Evolutionary conservation across 2,329 filamentous ascomycete genomes (phyloP).

Genomic region (Claviceps lovelessii): DNA sequence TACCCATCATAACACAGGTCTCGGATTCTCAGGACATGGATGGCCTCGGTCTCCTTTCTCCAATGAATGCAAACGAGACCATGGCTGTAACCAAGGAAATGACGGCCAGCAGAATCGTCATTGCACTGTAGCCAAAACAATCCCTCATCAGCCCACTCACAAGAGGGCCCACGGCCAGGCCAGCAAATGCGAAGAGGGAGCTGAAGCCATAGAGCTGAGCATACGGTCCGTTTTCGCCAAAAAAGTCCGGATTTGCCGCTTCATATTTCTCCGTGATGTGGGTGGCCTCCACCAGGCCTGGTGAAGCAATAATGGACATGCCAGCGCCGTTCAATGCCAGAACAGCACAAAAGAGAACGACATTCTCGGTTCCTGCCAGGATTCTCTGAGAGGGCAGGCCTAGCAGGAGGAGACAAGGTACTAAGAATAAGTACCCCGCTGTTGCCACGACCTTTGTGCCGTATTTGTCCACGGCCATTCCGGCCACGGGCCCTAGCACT

Average conservation of each 20-base stretch:
- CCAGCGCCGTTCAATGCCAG: slow-evolving; percentile 1
- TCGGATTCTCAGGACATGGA: too few species aligned
- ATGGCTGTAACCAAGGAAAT: background rate
- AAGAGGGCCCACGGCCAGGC: slow-evolving; percentile 3
- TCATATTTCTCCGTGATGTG: slow-evolving; percentile 4
- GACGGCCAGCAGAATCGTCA: background rate
- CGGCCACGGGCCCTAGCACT: slow-evolving; percentile 1
- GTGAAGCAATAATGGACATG: background rate
- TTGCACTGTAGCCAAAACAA: background rate
- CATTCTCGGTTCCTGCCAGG: background rate
- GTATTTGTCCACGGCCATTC: slow-evolving; percentile 3
- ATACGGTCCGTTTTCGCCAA: slow-evolving; percentile 6
- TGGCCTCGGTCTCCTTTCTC: background rate
- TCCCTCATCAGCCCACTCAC: background rate
- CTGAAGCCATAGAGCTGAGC: slow-evolving; percentile 6
- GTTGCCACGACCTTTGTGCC: slow-evolving; percentile 3
- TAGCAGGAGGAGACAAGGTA: background rate
- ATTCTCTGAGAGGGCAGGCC: background rate
- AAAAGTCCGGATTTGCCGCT: slow-evolving; percentile 5
- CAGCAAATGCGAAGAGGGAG: slow-evolving; percentile 2
- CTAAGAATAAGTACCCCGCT: background rate
- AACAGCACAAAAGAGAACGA: background rate
- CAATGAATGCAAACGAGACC: background rate
- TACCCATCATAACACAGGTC: too few species aligned
- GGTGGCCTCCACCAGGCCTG: slow-evolving; percentile 4